Conservation (phyloP, 176 grass and related monocot genomes). For the Eremochloa ophiuroides region DNA sequence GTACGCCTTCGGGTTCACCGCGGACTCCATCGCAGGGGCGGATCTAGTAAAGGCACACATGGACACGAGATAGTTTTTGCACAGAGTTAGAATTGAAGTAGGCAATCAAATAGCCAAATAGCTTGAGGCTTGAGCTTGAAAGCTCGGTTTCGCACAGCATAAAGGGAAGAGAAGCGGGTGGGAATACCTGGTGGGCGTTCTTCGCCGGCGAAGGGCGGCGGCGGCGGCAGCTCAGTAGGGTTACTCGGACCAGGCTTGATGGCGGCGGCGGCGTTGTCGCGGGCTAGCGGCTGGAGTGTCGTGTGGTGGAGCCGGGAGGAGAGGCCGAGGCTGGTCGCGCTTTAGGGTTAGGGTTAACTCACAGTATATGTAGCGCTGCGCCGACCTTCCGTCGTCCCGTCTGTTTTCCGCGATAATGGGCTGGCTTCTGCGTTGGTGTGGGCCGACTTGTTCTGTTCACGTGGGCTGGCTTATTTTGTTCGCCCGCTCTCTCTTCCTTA, state of each 20-base stretch:
- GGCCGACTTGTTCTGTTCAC: too few species aligned
- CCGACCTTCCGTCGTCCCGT: too few species aligned
- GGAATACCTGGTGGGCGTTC: neutral
- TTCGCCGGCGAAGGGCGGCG: neutral
- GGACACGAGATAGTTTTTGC: neutral
- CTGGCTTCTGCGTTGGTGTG: too few species aligned
- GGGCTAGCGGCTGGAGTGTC: neutral
- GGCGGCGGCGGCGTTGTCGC: neutral
- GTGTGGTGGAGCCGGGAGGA: neutral
- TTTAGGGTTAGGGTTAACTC: neutral
- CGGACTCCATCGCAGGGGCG: neutral
- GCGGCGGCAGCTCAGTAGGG: neutral
- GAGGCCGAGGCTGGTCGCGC: neutral
- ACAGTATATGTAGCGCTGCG: too few species aligned
- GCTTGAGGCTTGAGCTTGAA: neutral
- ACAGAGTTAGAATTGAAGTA: neutral
- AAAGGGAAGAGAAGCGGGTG: neutral
- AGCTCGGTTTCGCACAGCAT: neutral
- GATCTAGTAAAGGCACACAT: neutral
- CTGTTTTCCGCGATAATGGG: too few species aligned
- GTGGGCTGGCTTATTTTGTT: too few species aligned
- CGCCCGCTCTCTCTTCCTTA: too few species aligned
- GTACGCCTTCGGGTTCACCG: slow-evolving; percentile 87
- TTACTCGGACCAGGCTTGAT: neutral
- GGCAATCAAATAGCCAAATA: neutral